These are phyloP conservation scores for Letharia columbiana DNA, from an alignment of 495 filamentous ascomycete species.

Conservation along the genomic window DNA sequence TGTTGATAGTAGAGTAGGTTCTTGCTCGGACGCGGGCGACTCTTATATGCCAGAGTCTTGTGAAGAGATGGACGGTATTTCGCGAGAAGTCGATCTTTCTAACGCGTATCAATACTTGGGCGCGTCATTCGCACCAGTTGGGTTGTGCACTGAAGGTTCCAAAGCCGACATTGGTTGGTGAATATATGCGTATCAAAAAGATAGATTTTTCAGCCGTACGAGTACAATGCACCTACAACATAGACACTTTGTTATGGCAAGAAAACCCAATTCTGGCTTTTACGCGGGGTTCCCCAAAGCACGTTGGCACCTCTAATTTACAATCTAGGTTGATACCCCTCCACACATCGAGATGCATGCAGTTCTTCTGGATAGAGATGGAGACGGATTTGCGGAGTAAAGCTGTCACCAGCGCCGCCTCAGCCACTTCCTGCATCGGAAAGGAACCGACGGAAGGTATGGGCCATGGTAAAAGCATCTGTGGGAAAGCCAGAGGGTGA, in stretches of 20 bases:
- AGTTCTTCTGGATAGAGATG: neutral
- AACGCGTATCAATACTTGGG: neutral
- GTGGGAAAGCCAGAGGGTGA: neutral
- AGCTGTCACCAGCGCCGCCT: constrained; percentile 5
- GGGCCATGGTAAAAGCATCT: neutral
- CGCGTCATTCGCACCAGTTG: neutral
- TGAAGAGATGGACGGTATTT: neutral
- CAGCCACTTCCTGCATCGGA: constrained; percentile 8
- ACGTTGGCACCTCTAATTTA: constrained; percentile 6
- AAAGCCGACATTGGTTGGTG: no score
- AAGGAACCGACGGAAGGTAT: neutral
- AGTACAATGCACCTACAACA: no score
- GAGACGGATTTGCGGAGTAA: neutral
- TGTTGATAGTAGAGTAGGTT: neutral
- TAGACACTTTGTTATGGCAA: neutral
- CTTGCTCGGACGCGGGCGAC: neutral
- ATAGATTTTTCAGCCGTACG: no score
- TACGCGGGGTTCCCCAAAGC: neutral
- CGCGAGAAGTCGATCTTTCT: neutral
- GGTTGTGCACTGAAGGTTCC: no score
- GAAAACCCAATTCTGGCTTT: constrained; percentile 4
- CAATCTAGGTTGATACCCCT: constrained; percentile 4
- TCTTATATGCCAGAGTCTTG: neutral
- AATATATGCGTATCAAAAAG: no score
- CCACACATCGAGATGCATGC: constrained; percentile 6